Base-by-base conservation (phyloP, 1,284 basidiomycete species). In the Rhodofomes roseus region DNA sequence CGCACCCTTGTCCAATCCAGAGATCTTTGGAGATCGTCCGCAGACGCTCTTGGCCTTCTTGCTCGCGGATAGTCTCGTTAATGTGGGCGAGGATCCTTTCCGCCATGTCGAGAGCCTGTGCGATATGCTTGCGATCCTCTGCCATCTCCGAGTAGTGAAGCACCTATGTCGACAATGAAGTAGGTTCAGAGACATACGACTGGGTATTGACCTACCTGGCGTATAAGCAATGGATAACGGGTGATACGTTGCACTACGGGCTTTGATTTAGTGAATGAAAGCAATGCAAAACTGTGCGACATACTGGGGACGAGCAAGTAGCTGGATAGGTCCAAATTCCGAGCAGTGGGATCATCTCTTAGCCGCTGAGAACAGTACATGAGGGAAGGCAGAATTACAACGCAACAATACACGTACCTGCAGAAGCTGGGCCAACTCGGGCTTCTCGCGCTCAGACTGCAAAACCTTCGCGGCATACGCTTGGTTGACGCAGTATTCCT, bases 401-500 rank as follows among this genome's bases (percentile, higher is more conserved):
- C 20, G 36, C 2, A 8, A 36, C 2, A 6, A 18, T 12, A 11
- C 29, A 41, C 75, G 22, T 51, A 92, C 92, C 75, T 90, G 84
- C 25, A 97, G 76, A 65, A 89, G 85, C 5, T 75, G 70, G 1
- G 84, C 83, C 2, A 98, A 74, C 27, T 85, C 81, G 0, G 85
- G 77, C 62, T 93, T 89, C 58, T 87, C 81, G 53, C 93, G 80
- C 55, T 95, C 75, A 0, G 88, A 86, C 64, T 92, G 86, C 9
- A 98, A 78, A 11, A 92, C 85, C 66, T 87, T 88, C 64, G 88
- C 89, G 0, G 93, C 94, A 20, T 82, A 87, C 18, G 79, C 79
- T 74, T 98, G 95, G 67, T 98, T 96, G 61, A 94, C 85, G 66
- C 96, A 98, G 71, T 98, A 98, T 51, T 89, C 88, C 87, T 95